Base-by-base conservation (phyloP, 441 rosid species). In the Jatropha multifida region DNA sequence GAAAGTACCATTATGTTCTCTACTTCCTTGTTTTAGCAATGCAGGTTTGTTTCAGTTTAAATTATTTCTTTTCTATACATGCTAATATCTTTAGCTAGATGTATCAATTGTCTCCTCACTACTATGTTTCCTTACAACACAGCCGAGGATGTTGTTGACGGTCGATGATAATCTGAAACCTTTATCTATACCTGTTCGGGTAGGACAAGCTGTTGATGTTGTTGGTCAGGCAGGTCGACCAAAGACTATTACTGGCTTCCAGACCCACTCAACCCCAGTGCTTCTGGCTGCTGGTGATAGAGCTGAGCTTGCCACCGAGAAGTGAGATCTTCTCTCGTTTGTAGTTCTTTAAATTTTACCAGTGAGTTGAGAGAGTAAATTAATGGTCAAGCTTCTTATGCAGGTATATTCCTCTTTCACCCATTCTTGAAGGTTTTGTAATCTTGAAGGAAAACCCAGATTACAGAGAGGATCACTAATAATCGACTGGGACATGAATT, bases 171-270 rank as follows among this genome's bases (percentile, higher is more conserved):
- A 90, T 61, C 92, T 96, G 58, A 91, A 92, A 78, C 93, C 98
- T 51, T 72, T 93, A 46, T 87, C 95, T 2, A 91, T 92, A 42
- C 97, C 94, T 23, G 98, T 96, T 66, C 87, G 96, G 60, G 97
- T 96, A 40, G 99, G 99, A 40, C 93, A 90, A 78, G 99, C 97
- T 2, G 96, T 95, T 65, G 99, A 95, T 79, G 97, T 93, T 64
- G 99, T 95, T 4, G 97, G 97, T 15, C 97, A 92, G 85, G 95
- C 97, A 23, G 99, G 99, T 42, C 91, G 95, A 58, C 99, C 98
- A 17, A 93, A 91, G 84, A 91, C 97, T 18, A 92, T 93, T 17
- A 96, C 96, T 11, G 96, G 98, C 75, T 96, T 96, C 85, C 97
- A 93, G 85, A 96, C 97, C 12, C 96, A 96, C 81, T 89, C 97